These are phyloP conservation scores for Acorus gramineus DNA, from an alignment of 106 monocot species.

Conservation along the genomic window DNA sequence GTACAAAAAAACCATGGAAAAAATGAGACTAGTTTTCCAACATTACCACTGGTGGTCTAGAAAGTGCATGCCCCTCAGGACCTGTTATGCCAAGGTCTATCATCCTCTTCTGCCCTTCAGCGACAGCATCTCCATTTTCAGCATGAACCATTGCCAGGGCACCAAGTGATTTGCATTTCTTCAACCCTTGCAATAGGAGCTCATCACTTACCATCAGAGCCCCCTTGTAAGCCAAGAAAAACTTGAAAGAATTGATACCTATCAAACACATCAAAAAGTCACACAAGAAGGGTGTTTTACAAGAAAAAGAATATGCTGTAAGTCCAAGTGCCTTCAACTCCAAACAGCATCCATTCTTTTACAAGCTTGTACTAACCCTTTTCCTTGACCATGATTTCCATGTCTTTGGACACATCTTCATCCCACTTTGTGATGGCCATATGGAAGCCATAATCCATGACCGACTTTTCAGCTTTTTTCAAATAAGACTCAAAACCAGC, in stretches of 20 bases:
- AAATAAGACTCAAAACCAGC: conserved; percentile 72
- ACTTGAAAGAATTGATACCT: conserved; percentile 99
- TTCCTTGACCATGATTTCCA: conserved; percentile 96
- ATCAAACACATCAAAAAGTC: conserved; percentile 1
- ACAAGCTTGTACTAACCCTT: conserved; percentile 40
- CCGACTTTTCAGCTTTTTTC: conserved; percentile 68
- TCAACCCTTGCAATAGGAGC: conserved; percentile 65
- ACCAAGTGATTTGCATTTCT: conserved; percentile 91
- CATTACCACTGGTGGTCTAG: conserved; percentile 86
- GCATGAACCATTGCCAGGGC: conserved; percentile 98
- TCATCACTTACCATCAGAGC: conserved; percentile 89
- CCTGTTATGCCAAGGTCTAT: conserved; percentile 92
- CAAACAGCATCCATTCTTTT: not conserved
- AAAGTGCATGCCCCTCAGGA: conserved; percentile 96
- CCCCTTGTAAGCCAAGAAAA: conserved; percentile 99
- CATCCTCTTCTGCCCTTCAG: conserved; percentile 82
- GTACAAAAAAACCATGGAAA: no score
- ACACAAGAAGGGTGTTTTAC: not conserved
- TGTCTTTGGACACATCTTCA: conserved; percentile 78
- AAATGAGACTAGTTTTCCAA: not conserved
- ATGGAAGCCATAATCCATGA: conserved; percentile 99
- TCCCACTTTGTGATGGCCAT: conserved; percentile 98
- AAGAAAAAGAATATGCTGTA: not conserved
- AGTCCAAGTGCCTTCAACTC: not conserved
- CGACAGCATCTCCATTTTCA: conserved; percentile 98